A percentile compares a stretch with the other conserved stretches of the same genome.
phyloP scores from a whole-genome alignment of 108 stramenopile genomes.

The Skeletonema costatum region DNA sequence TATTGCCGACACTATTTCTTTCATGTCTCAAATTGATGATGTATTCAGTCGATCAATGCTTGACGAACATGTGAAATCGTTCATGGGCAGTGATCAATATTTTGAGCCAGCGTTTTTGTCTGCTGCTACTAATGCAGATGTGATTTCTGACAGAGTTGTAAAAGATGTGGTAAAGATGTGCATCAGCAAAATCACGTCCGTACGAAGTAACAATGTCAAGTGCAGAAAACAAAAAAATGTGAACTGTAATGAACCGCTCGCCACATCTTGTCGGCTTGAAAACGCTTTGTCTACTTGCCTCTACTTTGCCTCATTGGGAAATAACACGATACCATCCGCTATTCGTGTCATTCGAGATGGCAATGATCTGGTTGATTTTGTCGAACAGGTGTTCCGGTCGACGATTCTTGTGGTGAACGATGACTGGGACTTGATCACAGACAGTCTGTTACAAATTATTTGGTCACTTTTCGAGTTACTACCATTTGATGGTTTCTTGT shows the following conservation, averaged over 20 bases:
- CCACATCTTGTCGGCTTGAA: constrained; percentile 8
- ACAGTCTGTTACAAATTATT: constrained; percentile 14
- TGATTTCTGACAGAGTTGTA: constrained; percentile 6
- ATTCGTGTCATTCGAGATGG: constrained; percentile 10
- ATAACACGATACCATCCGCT: not conserved
- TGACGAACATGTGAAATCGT: constrained; percentile 21
- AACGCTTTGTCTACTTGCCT: constrained; percentile 26
- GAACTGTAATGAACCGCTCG: not conserved
- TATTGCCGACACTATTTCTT: constrained; percentile 10
- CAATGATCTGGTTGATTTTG: constrained; percentile 26
- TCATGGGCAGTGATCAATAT: constrained; percentile 12
- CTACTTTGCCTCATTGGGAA: constrained; percentile 28
- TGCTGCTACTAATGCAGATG: not conserved
- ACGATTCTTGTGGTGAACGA: constrained; percentile 12
- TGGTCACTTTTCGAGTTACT: constrained; percentile 41
- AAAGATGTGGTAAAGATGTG: constrained; percentile 34
- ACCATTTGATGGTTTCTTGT: not conserved
- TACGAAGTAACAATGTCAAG: constrained; percentile 1
- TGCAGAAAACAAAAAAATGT: not conserved
- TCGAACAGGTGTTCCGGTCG: constrained; percentile 17
- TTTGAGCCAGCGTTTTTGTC: constrained; percentile 6
- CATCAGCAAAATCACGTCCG: constrained; percentile 24
- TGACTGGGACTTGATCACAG: constrained; percentile 14
- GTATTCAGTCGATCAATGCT: constrained; percentile 10
- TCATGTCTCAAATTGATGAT: constrained; percentile 21